Evolutionary conservation across 352 stramenopile species (phyloP).

Genomic region (Globisporangium alternatum): DNA sequence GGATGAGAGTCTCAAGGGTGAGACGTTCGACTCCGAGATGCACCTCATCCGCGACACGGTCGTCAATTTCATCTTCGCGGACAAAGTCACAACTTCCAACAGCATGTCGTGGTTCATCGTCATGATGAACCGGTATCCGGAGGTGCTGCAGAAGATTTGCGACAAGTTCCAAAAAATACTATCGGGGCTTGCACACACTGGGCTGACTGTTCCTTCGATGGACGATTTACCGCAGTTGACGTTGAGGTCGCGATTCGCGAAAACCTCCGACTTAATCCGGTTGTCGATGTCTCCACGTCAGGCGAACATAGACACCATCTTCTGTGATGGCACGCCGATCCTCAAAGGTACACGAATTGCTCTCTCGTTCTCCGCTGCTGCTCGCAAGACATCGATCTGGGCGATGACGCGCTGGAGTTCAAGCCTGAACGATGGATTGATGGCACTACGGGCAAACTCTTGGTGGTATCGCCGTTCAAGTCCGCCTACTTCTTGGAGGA

Average conservation of each 20-base stretch:
- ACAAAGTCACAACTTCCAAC: conserved; percentile 69
- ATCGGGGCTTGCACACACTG: too few relatives aligned
- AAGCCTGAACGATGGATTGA: conserved; percentile 68
- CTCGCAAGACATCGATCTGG: conserved; percentile 40
- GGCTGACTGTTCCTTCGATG: too few relatives aligned
- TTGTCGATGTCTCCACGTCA: conserved; percentile 27
- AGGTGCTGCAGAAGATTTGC: conserved; percentile 39
- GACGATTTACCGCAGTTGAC: conserved; percentile 10
- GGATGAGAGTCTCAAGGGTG: background rate
- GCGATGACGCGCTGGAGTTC: conserved; percentile 44
- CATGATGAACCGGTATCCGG: conserved; percentile 59
- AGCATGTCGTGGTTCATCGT: conserved; percentile 74
- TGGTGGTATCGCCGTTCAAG: background rate
- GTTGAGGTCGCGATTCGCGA: conserved; percentile 61
- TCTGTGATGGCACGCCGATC: conserved; percentile 58
- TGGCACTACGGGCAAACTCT: conserved; percentile 23
- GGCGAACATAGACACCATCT: conserved; percentile 36
- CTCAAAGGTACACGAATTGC: conserved; percentile 37
- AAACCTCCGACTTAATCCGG: conserved; percentile 56
- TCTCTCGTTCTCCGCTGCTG: conserved; percentile 38
- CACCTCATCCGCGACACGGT: conserved; percentile 10
- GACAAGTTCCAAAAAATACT: too few relatives aligned
- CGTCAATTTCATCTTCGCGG: conserved; percentile 70
- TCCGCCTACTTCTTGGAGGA: background rate
- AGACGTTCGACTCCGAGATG: too few relatives aligned